Conservation (phyloP, 75 land plant species). For the Pinus taeda region DNA sequence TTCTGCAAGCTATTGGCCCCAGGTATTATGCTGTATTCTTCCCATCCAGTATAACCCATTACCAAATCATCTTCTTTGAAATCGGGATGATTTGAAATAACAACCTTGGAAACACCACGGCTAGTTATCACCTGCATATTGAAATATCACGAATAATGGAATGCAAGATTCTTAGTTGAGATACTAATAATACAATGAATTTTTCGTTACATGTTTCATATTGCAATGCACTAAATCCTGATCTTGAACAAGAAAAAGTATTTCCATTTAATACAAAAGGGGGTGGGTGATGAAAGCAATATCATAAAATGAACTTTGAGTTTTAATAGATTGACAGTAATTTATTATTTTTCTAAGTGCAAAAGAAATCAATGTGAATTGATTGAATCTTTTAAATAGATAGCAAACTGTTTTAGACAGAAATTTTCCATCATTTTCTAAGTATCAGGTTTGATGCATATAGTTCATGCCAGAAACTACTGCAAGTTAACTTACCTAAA, state of each 20-base stretch:
- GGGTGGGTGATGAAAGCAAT: not conserved
- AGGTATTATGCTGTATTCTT: conserved; percentile 57
- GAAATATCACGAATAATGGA: not conserved
- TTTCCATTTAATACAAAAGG: not conserved
- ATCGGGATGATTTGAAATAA: conserved; percentile 58
- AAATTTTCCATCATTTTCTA: not conserved
- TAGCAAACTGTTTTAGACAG: not conserved
- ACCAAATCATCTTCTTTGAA: conserved; percentile 61
- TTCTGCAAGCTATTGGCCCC: conserved; percentile 31
- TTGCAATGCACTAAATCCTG: not conserved
- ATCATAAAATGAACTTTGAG: not conserved
- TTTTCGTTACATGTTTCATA: not conserved
- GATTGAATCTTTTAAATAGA: not conserved
- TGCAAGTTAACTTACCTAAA: not conserved
- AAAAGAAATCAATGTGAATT: not conserved
- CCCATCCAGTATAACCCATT: conserved; percentile 57
- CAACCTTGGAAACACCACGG: conserved; percentile 60
- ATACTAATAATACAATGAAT: too few relatives aligned
- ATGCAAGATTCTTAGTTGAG: not conserved
- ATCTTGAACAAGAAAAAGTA: not conserved
- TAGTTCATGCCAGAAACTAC: not conserved
- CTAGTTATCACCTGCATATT: conserved; percentile 46
- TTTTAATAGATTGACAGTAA: too few relatives aligned
- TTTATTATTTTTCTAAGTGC: not conserved
- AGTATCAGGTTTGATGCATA: not conserved